phyloP scores from a whole-genome alignment of 352 stramenopile genomes.

The Globisporangium paddicum region DNA sequence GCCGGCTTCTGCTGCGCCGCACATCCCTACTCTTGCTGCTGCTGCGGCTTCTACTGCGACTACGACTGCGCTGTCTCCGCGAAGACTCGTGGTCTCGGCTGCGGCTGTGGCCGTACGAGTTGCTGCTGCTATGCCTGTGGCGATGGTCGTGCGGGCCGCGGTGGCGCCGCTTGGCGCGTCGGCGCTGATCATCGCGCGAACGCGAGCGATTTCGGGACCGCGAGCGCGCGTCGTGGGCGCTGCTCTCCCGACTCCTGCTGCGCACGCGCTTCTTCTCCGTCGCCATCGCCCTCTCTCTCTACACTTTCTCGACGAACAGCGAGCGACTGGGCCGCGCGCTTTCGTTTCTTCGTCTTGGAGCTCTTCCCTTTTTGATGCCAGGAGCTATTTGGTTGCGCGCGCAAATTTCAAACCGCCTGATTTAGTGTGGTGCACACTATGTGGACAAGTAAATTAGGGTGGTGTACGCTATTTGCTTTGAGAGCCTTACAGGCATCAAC shows the following conservation, averaged over 20 bases:
- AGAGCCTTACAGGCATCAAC: too few species aligned
- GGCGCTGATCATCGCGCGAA: neutral
- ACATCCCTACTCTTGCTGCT: neutral
- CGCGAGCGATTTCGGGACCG: neutral
- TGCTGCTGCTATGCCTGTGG: neutral
- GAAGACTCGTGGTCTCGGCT: neutral
- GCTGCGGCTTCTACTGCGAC: constrained; percentile 5
- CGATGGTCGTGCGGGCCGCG: neutral
- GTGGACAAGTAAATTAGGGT: too few species aligned
- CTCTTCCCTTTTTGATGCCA: neutral
- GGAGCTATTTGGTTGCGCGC: neutral
- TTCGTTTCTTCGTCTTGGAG: neutral
- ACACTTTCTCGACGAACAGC: too few species aligned
- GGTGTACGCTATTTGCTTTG: neutral
- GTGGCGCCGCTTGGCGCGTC: constrained; percentile 2
- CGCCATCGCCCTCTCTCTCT: constrained; percentile 1
- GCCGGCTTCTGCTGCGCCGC: neutral
- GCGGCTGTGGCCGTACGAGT: neutral
- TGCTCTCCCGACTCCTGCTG: constrained; percentile 2
- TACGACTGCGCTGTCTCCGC: constrained; percentile 2
- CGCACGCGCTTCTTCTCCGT: constrained; percentile 6
- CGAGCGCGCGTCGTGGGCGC: neutral
- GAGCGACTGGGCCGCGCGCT: neutral
- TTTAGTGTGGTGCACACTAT: neutral
- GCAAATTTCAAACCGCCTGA: neutral